Base-by-base conservation (phyloP, 306 rosid species). In the Lathyrus aphaca region DNA sequence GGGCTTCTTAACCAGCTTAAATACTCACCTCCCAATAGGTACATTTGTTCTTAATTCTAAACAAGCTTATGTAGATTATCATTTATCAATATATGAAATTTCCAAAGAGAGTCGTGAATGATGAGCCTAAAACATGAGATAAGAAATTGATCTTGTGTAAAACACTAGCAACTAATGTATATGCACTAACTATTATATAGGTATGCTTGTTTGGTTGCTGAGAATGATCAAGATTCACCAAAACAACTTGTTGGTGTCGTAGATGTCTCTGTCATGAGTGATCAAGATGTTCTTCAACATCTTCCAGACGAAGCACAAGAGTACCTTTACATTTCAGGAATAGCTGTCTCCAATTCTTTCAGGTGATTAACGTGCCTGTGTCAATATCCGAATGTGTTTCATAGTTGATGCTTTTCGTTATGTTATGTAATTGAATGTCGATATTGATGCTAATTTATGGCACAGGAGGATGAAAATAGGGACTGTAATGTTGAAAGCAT, bases 121-220 rank as follows among this genome's bases (percentile, higher is more conserved):
- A 16, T 25, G 17, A 44, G 15, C 60, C 19, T 25, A 37, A 44
- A 42, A 51, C 59, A 35, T 56, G 44, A 16, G 10, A 48, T 48
- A 21, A 15, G 42, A 32, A 43, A 19, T 21, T 67, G 40, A 21
- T 42, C 2, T 38, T 23, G 23, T 7, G 43, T n/a, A 11, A 16
- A 46, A 37, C 12, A 11, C 51, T 61, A 42, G 44, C 23, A 30
- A 44, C 54, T 77, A 46, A 77, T 5, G 11, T 48, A 48, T 35
- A 6, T 44, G 39, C 39, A 35, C 0, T 35, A 40, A 57, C 6
- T 71, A 40, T 68, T 51, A 42, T 68, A 4, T 77, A 93, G 97
- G 82, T 88, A 93, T 73, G 97, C 96, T 19, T 93, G 98, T 77
- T 86, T 93, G 84, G 96, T 93, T 2, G 96, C 97, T 23, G 96